These are phyloP conservation scores for Rhizopogon vinicolor DNA, from an alignment of 768 basidiomycete species.

Conservation along the genomic window DNA sequence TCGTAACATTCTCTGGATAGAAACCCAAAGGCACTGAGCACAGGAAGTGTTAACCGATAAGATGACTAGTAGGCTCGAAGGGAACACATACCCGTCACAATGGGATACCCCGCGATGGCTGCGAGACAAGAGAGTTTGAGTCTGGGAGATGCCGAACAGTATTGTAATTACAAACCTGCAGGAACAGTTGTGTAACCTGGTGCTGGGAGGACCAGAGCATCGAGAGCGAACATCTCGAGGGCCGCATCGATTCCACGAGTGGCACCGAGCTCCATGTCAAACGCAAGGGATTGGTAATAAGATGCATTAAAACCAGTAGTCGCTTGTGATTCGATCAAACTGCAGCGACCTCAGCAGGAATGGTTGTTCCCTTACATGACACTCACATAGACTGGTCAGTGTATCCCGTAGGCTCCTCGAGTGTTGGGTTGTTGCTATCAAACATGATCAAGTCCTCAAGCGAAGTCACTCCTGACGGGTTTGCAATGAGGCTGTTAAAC, in stretches of 20 bases:
- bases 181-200: conserved; percentile 17
- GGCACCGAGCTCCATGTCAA: conserved; percentile 43
- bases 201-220: conserved; percentile 47
- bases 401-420: conserved; percentile 39
- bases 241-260: conserved; percentile 52
- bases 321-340: conserved; percentile 19
- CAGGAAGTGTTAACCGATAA: neutral
- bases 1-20: conserved; percentile 27
- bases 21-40: conserved; percentile 34
- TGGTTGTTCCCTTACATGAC: neutral
- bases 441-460: conserved; percentile 57
- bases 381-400: conserved; percentile 29
- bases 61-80: neutral
- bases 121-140: neutral
- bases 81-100: conserved; percentile 23
- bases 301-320: conserved; percentile 24
- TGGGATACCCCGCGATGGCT: conserved; percentile 32
- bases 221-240: conserved; percentile 37
- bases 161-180: conserved; percentile 11
- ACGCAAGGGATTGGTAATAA: conserved; percentile 41
- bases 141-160: neutral
- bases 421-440: conserved; percentile 42
- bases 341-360: conserved; percentile 7
- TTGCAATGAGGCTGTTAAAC: conserved; percentile 38
- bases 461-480: conserved; percentile 55